A percentile compares a stretch with the other conserved stretches of the same genome.
Conservation (phyloP, 1,284 basidiomycete species). For the Thelephora terrestris region DNA sequence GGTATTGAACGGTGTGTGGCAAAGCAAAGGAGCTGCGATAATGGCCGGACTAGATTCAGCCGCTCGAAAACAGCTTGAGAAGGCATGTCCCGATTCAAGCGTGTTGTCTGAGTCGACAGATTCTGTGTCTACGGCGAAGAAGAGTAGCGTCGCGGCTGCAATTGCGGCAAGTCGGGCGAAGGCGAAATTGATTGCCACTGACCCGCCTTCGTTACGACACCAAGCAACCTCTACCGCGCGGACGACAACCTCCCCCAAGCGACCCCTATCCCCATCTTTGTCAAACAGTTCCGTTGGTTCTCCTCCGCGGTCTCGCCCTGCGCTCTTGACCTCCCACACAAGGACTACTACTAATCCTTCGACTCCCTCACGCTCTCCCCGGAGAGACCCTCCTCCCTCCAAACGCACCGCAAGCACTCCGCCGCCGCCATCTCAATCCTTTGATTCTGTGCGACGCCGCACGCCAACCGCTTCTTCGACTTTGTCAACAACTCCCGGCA, state of each 20-base stretch:
- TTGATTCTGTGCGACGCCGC: conserved; percentile 16
- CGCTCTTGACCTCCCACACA: conserved; percentile 21
- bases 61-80: conserved; percentile 80
- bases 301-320: conserved; percentile 32
- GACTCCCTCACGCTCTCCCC: conserved; percentile 29
- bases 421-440: conserved; percentile 39
- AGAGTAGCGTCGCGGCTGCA: conserved; percentile 68
- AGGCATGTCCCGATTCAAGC: conserved; percentile 53
- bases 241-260: conserved; percentile 35
- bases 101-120: conserved; percentile 11
- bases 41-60: conserved; percentile 60
- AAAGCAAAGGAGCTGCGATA: conserved; percentile 52
- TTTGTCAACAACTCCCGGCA: background rate
- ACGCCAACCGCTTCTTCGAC: background rate
- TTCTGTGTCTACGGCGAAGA: conserved; percentile 35
- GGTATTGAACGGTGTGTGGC: conserved; percentile 73
- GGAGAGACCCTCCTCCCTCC: conserved; percentile 5
- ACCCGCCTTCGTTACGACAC: conserved; percentile 66
- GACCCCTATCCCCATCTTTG: conserved; percentile 33
- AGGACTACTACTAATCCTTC: conserved; percentile 2
- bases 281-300: conserved; percentile 27
- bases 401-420: conserved; percentile 15
- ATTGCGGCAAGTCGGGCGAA: conserved; percentile 78
- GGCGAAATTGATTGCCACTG: conserved; percentile 71
- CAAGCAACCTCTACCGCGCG: conserved; percentile 55